Base-by-base conservation (phyloP, 2,329 filamentous ascomycete genomes). In the Sphaceloma murrayae region DNA sequence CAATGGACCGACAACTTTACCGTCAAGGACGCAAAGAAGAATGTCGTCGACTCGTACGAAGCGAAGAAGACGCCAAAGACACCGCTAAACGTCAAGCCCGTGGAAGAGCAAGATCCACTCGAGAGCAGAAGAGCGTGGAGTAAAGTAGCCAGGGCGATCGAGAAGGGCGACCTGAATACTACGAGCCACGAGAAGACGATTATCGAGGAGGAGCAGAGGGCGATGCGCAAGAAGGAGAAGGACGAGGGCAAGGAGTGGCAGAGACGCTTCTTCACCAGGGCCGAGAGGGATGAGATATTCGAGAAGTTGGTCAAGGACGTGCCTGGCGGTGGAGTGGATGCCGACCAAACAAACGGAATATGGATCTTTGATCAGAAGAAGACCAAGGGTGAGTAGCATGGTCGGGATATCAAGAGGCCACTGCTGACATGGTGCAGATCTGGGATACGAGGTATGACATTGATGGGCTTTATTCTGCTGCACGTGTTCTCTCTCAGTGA, bases 41-140 rank as follows among this genome's bases (percentile, higher is more conserved):
- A 69, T 51, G 55, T 60, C 17, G 56, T 72, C 16, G 64, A 67
- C 10, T 60, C 57, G 3, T 71, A 68, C 52, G 65, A 70, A 43
- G 67, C 67, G 39, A 68, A 66, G 50, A 61, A 61, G 39, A 64
- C 61, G 36, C 65, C 65, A 30, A 67, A 76, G 27, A 83, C 83
- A 1, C 74, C 82, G 8, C 76, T 95, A 30, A 73, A 67, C 10
- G 70, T 95, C 40, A 76, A 79, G 1, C 77, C 83, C 0, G 58
- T 93, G 43, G 81, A 87, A 48, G 64, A 83, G 53, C 89, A 95
- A 65, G 83, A 94, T 59, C 77, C 85, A 8, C 80, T 91, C 51
- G 89, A 96, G 67, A 86, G 84, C 10, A 78, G 89, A 34, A 77
- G 84, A 47, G 89, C 89, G 3, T 96, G 89, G 91, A 69, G 74